Evolutionary conservation across 139 green algal genomes (phyloP), one percentile per base, ranked within the genome.

Genomic region (Coelastrella sp.): DNA sequence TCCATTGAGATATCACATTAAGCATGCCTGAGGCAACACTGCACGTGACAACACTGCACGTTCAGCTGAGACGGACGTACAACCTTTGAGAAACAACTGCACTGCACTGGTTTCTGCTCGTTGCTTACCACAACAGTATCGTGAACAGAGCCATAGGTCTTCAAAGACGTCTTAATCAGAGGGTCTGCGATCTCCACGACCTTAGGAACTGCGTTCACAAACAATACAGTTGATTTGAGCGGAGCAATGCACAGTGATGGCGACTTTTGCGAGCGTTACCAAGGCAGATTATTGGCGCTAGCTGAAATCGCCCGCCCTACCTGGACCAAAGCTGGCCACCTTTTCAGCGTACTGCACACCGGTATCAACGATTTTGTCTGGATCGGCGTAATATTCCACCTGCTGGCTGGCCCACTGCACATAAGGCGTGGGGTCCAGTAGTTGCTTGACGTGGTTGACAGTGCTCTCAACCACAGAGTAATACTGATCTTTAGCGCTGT

Each of bases 341-440:
- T 85, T 87, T 19, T 76, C 76, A 58, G 76, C 61, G 58, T 81
- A 80, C 78, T 87, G 56, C 19, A 83, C 15, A n/a, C 65, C 35
- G 8, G 68, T 81, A 35, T 87, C 88, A 8, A 87, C 88, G 12
- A 82, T 57, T 66, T 83, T 87, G 65, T 87, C 78, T 10, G 88
- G 88, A 56, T 87, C 78, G 4, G 27, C 79, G 20, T 83, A 87
- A 10, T 22, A 84, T 15, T 24, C 88, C 20, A 74, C 88, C 88
- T 87, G 78, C 56, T 87, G 78, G 24, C 78, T 63, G 12, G 65
- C 66, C 79, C 57, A 72, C 88, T 88, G 63, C 19, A 88, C 57
- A 35, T 91, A 91, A 25, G 78, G 88, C 15, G 80, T 57, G 8
- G 88, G 88, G 88, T 91, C 81, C 70, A 88, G 80, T 9, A 80